phyloP scores from a whole-genome alignment of 805 yeast species.

The Sugiyamaella americana region DNA sequence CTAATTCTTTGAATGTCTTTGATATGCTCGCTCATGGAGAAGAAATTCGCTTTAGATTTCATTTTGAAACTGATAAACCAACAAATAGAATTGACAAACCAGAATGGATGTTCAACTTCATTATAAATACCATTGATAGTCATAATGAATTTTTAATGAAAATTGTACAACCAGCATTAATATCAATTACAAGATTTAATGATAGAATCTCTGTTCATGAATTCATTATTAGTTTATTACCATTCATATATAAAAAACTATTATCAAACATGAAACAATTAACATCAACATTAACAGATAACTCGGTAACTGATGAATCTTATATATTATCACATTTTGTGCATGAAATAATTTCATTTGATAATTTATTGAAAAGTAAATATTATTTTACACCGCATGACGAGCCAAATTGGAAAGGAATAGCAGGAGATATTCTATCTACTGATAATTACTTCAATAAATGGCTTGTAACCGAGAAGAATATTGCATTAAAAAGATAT shows the following conservation, averaged over 20 bases:
- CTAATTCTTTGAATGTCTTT: slow-evolving; percentile 29
- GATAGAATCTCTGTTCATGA: slow-evolving; percentile 33
- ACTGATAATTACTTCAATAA: slow-evolving; percentile 30
- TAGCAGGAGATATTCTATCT: slow-evolving; percentile 30
- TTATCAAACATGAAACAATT: slow-evolving; percentile 23
- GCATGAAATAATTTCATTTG: slow-evolving; percentile 53
- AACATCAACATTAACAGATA: not conserved
- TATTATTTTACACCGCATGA: slow-evolving; percentile 44
- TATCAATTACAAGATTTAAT: slow-evolving; percentile 6
- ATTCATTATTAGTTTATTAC: slow-evolving; percentile 43
- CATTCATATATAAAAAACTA: slow-evolving; percentile 43
- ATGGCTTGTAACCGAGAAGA: slow-evolving; percentile 52
- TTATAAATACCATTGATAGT: slow-evolving; percentile 31
- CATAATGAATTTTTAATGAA: slow-evolving; percentile 25
- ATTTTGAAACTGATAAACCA: slow-evolving; percentile 50
- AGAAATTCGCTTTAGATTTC: slow-evolving; percentile 48
- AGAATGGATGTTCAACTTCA: slow-evolving; percentile 58
- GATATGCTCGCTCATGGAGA: slow-evolving; percentile 43
- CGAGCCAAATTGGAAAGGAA: slow-evolving; percentile 39
- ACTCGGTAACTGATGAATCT: slow-evolving; percentile 32
- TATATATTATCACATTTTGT: slow-evolving; percentile 52
- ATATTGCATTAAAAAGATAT: slow-evolving; percentile 41
- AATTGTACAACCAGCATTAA: slow-evolving; percentile 1
- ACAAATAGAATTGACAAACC: slow-evolving; percentile 65
- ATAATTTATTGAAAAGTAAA: slow-evolving; percentile 40